Percentiles rank a stretch among this genome's conserved stretches.
phyloP scores from a whole-genome alignment of 768 basidiomycete genomes.

The Auricularia sp. region DNA sequence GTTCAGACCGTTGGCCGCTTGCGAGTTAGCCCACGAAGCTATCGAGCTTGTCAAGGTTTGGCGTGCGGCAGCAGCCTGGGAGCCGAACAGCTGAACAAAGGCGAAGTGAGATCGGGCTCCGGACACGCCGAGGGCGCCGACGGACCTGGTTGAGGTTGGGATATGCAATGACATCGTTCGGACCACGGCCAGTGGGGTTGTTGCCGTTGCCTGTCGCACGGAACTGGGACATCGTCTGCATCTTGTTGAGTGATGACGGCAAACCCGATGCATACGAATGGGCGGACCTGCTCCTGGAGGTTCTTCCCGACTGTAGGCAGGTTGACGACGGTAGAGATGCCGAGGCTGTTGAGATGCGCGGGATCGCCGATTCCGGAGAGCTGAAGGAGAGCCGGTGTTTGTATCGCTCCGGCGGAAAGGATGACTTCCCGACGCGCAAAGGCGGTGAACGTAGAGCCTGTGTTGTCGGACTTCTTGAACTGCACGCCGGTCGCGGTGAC shows the following conservation, averaged over 20 bases:
- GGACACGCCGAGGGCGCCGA: constrained; percentile 17
- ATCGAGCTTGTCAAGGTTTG: constrained; percentile 29
- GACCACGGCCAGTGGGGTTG: constrained; percentile 33
- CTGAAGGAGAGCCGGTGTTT: constrained; percentile 40
- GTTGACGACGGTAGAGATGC: constrained; percentile 36
- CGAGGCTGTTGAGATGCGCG: constrained; percentile 31
- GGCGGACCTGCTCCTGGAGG: constrained; percentile 38
- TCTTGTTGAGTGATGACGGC: not conserved
- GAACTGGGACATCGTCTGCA: constrained; percentile 28
- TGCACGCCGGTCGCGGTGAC: constrained; percentile 36
- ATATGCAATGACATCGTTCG: constrained; percentile 39
- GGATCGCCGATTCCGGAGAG: constrained; percentile 50
- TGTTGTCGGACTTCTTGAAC: constrained; percentile 32
- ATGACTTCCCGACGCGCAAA: constrained; percentile 40
- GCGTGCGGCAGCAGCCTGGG: constrained; percentile 13
- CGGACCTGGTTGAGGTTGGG: constrained; percentile 43
- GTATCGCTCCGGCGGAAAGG: constrained; percentile 41
- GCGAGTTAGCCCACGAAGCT: constrained; percentile 32
- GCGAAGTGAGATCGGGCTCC: not conserved
- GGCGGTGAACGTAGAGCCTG: constrained; percentile 29
- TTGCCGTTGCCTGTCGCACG: constrained; percentile 29
- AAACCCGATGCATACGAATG: not conserved
- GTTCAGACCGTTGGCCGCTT: constrained; percentile 29
- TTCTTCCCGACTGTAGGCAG: constrained; percentile 45
- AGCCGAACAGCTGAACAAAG: constrained; percentile 5